phyloP scores from a whole-genome alignment of 371 early-diverging fungal species.

The Batkoa obscura region DNA sequence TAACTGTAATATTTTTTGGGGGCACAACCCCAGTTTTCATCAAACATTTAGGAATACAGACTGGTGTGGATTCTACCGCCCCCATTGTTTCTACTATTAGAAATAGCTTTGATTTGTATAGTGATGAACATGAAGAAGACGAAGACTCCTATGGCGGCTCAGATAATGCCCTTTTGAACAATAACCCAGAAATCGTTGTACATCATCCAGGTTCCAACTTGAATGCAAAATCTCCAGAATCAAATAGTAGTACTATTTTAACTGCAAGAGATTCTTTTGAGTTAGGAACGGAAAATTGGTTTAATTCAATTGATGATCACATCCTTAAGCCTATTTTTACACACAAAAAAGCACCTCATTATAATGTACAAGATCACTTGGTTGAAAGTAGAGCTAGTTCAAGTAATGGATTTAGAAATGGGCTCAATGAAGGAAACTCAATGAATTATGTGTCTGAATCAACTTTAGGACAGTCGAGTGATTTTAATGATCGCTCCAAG shows the following conservation, averaged over 20 bases:
- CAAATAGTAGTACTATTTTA: constrained; percentile 12
- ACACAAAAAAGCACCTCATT: background rate
- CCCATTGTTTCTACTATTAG: constrained; percentile 5
- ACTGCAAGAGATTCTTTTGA: constrained; percentile 29
- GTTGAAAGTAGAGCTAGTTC: too few species aligned
- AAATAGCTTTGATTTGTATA: constrained; percentile 18
- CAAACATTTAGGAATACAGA: constrained; percentile 46
- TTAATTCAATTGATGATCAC: constrained; percentile 59
- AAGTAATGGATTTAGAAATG: too few species aligned
- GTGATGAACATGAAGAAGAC: constrained; percentile 24
- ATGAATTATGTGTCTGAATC: too few species aligned
- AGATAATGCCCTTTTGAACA: constrained; percentile 1
- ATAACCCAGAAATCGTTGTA: too few species aligned
- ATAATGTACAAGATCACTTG: too few species aligned
- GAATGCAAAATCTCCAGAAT: background rate
- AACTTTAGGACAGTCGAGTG: too few species aligned
- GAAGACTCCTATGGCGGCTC: constrained; percentile 13
- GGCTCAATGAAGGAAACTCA: too few species aligned
- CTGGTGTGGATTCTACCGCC: constrained; percentile 35
- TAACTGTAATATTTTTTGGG: constrained; percentile 75
- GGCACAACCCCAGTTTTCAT: constrained; percentile 69
- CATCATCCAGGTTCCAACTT: too few species aligned
- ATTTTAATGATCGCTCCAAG: too few species aligned
- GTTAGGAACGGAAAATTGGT: constrained; percentile 50
- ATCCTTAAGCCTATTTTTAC: constrained; percentile 59